Base-by-base conservation (phyloP, 176 grass and related monocot genomes). In the Bothriochloa decipiens region DNA sequence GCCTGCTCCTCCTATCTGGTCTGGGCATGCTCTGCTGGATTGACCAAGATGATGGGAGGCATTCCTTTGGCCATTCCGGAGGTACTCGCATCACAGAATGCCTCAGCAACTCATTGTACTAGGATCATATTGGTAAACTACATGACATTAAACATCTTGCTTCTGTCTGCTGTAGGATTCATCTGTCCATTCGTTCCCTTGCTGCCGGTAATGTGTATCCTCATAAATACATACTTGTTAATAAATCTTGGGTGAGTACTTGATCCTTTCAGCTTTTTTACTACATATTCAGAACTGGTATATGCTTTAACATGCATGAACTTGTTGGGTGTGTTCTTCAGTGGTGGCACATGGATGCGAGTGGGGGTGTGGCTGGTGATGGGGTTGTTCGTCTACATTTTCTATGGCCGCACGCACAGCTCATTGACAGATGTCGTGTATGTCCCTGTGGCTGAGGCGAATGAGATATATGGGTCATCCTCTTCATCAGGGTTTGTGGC, bases 341-440 rank as follows among this genome's bases (percentile, higher is more conserved):
- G 96, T 41, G 77, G 45, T 8, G 87, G 87, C n/a, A 98, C 96
- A 47, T 98, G 96, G 93, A 72, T 88, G 61, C 40, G 96, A 53
- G 91, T 98, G 1, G 94, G 93, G 17, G 33, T 89, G 41, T 98
- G 96, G 96, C 80, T 98, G 42, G 57, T 98, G 63, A 88, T 93
- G 58, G 96, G 96, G 9, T 91, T 95, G 17, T 86, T 98, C 0
- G 96, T 98, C 53, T 95, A 98, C 53, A 78, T 93, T 61, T 95
- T 98, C 70, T 95, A 98, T 0, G 93, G 96, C 2, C 91, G 96
- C 83, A 92, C 76, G n/a, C 91, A 98, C 80, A 98, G 96, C 86
- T 94, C 87, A 9, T 82, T 99, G 60, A 92, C 69, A 0, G 87
- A 96, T 0, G 93, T 91, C 9, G 86, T 99, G 1, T 99, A 99